Base-by-base conservation (phyloP, 768 basidiomycete genomes). In the Hygrocybe punicea region DNA sequence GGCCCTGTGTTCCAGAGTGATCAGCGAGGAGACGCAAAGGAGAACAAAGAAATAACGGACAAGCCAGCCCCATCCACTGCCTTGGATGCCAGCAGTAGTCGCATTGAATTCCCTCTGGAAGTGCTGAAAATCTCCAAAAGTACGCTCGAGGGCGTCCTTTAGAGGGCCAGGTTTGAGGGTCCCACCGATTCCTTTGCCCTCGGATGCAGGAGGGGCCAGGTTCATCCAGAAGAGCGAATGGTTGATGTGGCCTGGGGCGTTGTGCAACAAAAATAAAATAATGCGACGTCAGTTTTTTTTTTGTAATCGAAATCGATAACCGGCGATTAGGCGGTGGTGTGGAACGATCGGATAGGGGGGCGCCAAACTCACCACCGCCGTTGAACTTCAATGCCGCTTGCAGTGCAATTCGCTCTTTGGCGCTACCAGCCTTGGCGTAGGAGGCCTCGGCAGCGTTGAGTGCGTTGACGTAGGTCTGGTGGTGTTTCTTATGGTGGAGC, bases 201-300 rank as follows among this genome's bases (percentile, higher is more conserved):
- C 76, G 14, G 67, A 62, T 4, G 76, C 69, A 24, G 83, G 65
- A 1, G 90, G 90, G 2, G 92, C 86, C 55, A 97, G 80, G 79
- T 94, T 95, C 77, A 84, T 88, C 95, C 95, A 97, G 82, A 98
- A 98, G 58, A 95, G 84, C 52, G 93, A 89, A 78, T 93, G 92
- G 76, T 94, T 93, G 80, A 94, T 90, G 75, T 91, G 93, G 9
- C 89, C 87, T 88, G 71, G 13, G 37, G 24, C n/a, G n/a, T n/a
- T n/a, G 33, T 58, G 51, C 19, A 53, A 65, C 67, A 11, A 51
- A 51, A 58, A 53, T 36, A 44, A 29, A 37, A 46, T 39, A 58
- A 60, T n/a, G n/a, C n/a, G n/a, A n/a, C n/a, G n/a, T n/a, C n/a
- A n/a, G n/a, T n/a, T n/a, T n/a, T n/a, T n/a, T n/a, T n/a, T n/a